Conservation (phyloP, 1,139 yeast genomes). For the Saccharomyces uvarum region DNA sequence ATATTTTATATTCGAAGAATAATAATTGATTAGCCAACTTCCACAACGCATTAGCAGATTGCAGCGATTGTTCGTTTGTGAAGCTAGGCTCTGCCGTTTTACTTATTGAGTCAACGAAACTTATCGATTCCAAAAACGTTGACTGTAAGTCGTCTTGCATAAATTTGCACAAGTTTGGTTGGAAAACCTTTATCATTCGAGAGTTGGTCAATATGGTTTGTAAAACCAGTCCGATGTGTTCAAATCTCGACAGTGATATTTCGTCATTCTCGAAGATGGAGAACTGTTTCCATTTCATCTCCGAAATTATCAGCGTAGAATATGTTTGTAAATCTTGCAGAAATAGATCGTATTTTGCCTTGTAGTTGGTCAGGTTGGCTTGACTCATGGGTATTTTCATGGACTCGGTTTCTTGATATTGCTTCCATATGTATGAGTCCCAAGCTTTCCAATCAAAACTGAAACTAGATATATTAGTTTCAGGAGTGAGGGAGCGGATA, state of each 20-base stretch:
- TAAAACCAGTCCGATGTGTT: background rate
- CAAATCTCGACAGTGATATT: background rate
- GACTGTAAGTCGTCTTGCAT: background rate
- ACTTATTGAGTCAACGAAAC: background rate
- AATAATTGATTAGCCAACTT: background rate
- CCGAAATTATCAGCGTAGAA: slow-evolving; percentile 13
- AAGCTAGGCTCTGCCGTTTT: background rate
- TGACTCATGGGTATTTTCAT: slow-evolving; percentile 7
- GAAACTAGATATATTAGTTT: background rate
- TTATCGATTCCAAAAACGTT: background rate
- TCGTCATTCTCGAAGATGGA: background rate
- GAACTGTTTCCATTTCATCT: slow-evolving; percentile 10
- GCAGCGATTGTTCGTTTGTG: background rate
- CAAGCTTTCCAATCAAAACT: slow-evolving; percentile 12
- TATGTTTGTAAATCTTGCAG: slow-evolving; percentile 13
- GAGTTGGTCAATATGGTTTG: background rate
- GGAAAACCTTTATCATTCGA: background rate
- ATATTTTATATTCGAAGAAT: background rate
- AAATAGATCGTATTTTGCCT: slow-evolving; percentile 16
- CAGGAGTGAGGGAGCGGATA: background rate
- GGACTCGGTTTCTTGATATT: slow-evolving; percentile 8
- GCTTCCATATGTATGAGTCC: slow-evolving; percentile 16
- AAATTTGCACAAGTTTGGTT: background rate
- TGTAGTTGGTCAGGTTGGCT: slow-evolving; percentile 9
- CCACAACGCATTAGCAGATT: background rate